Evolutionary conservation across 768 basidiomycete genomes (phyloP).

Genomic region (Suillus cothurnatus): DNA sequence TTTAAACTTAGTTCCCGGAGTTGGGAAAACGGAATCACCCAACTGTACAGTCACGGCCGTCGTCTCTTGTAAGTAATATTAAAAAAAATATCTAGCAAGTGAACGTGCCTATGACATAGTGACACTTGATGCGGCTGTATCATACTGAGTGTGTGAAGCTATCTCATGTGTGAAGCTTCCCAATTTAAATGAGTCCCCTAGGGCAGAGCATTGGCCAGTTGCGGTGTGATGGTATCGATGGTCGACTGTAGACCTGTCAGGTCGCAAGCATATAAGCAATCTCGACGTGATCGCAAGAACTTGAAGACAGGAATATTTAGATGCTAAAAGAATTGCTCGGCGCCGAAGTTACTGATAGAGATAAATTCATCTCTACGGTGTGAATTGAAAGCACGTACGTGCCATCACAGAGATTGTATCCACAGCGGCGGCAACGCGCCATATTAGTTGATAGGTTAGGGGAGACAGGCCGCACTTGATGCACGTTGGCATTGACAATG

Average conservation of each 20-base stretch:
- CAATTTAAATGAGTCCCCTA: background rate
- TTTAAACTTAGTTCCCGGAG: background rate
- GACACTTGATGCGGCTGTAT: background rate
- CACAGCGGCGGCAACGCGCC: background rate
- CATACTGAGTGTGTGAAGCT: background rate
- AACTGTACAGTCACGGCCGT: too few relatives aligned
- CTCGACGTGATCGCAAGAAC: too few relatives aligned
- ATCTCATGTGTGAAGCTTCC: background rate
- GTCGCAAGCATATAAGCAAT: too few relatives aligned
- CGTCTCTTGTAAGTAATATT: background rate
- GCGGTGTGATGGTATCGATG: background rate
- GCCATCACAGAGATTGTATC: background rate
- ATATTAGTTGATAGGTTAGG: background rate
- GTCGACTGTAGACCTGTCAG: background rate
- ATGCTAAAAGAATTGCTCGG: background rate
- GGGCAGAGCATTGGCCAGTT: background rate
- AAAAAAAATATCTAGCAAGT: background rate
- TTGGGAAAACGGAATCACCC: too few relatives aligned
- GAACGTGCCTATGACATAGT: background rate
- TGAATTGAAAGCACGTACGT: background rate
- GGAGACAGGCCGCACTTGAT: background rate
- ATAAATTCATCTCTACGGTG: background rate
- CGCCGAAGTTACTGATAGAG: background rate
- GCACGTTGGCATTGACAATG: too few relatives aligned
- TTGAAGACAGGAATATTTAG: background rate